Conservation (phyloP, 441 rosid species). For the Rhodomyrtus psidioides region DNA sequence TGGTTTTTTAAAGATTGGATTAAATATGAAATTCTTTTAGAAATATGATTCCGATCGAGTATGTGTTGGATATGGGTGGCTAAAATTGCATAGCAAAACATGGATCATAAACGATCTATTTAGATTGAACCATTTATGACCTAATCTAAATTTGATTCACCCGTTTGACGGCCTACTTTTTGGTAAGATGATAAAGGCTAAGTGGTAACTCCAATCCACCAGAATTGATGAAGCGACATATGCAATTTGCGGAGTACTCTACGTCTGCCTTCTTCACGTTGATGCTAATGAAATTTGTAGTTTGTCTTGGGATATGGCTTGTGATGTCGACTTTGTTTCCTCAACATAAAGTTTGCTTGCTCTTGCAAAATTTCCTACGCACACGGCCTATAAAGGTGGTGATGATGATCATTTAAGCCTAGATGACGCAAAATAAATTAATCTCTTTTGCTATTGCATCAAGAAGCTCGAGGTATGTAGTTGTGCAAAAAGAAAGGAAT, state of each 20-base stretch:
- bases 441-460: neutral
- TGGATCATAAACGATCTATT: too few relatives aligned
- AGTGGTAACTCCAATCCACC: neutral
- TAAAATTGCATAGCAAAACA: too few relatives aligned
- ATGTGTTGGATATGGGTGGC: too few relatives aligned
- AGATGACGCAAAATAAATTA: neutral
- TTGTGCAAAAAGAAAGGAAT: neutral
- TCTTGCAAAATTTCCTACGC: neutral
- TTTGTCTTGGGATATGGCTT: neutral
- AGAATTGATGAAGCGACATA: neutral
- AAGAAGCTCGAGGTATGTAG: neutral
- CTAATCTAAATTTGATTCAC: too few relatives aligned
- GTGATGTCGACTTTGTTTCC: neutral
- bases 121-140: too few relatives aligned
- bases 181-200: neutral
- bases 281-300: neutral
- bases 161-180: too few relatives aligned
- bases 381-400: neutral
- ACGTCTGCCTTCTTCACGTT: neutral
- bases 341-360: neutral
- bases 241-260: neutral
- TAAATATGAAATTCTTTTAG: too few relatives aligned
- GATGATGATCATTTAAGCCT: neutral
- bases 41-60: too few relatives aligned
- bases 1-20: too few relatives aligned